Evolutionary conservation across 208 protist species (phyloP).

Genomic region (Leishmania tarentolae): DNA sequence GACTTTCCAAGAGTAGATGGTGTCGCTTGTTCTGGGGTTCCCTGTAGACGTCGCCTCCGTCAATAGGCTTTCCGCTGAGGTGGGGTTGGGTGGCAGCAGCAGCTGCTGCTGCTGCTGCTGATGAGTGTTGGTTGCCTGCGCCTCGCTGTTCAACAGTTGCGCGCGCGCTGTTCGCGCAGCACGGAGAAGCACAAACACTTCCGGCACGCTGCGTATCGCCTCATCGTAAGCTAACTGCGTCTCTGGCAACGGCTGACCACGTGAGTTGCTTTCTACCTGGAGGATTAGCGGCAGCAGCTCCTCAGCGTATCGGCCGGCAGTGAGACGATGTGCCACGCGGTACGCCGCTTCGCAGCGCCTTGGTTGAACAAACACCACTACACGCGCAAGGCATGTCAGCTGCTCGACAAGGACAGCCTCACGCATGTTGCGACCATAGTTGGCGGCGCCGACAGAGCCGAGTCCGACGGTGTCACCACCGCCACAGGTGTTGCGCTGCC

Average conservation of each 20-base stretch:
- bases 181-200: conserved; percentile 41
- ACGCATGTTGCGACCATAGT: conserved; percentile 55
- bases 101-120: not conserved
- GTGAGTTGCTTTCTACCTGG: conserved; percentile 28
- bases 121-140: not conserved
- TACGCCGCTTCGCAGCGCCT: conserved; percentile 40
- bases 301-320: conserved; percentile 52
- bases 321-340: conserved; percentile 49
- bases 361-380: conserved; percentile 46
- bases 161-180: conserved; percentile 45
- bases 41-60: not conserved
- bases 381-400: conserved; percentile 48
- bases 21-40: not conserved
- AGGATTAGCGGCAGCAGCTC: conserved; percentile 59
- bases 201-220: conserved; percentile 42
- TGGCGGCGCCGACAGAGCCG: conserved; percentile 22
- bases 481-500: not conserved
- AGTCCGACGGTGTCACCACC: not conserved
- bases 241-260: not conserved
- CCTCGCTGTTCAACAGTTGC: conserved; percentile 17
- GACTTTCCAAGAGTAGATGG: conserved; percentile 24
- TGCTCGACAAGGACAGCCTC: conserved; percentile 49
- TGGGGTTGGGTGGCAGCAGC: not conserved
- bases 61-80: not conserved
- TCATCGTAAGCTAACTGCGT: conserved; percentile 30